A percentile compares a stretch with the other conserved stretches of the same genome.
phyloP scores from a whole-genome alignment of 768 basidiomycete species.

The Suillus ampliporus region DNA sequence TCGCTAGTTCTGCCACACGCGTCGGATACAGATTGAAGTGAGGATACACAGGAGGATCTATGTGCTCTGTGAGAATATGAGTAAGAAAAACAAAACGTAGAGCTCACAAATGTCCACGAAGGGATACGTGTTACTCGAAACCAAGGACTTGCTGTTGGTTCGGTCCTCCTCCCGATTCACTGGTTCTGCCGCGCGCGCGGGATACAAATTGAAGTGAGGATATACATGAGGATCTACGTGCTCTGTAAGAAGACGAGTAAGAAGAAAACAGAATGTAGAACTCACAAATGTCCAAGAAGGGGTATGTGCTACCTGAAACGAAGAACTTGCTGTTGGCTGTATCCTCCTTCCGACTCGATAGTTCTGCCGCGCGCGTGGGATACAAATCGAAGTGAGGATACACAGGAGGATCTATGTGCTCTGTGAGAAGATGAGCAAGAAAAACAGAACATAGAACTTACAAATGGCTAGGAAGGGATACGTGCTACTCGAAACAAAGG shows the following conservation, averaged over 20 bases:
- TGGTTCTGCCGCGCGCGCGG: conserved; percentile 6
- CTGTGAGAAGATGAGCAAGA: not conserved
- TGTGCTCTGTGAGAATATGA: not conserved
- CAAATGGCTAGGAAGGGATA: conserved; percentile 25
- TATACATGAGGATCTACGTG: conserved; percentile 46
- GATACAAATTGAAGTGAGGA: conserved; percentile 36
- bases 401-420: conserved; percentile 18
- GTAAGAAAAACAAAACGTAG: not conserved
- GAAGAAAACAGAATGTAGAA: conserved; percentile 2
- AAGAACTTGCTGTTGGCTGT: not conserved
- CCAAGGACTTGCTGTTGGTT: not conserved
- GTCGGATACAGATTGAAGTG: conserved; percentile 35
- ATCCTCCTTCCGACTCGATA: not conserved
- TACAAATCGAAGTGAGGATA: conserved; percentile 27
- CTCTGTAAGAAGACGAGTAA: conserved; percentile 3
- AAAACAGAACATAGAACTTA: conserved; percentile 5
- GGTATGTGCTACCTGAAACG: conserved; percentile 12
- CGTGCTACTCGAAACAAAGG: conserved; percentile 2
- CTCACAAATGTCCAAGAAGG: conserved; percentile 20
- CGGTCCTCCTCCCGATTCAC: not conserved
- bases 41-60: conserved; percentile 34
- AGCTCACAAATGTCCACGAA: not conserved
- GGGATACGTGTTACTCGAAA: not conserved
- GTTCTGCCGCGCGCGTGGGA: conserved; percentile 4
- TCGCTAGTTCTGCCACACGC: conserved; percentile 21